Base-by-base conservation (phyloP, 495 filamentous ascomycete genomes). In the Lasiosphaeris hirsuta region DNA sequence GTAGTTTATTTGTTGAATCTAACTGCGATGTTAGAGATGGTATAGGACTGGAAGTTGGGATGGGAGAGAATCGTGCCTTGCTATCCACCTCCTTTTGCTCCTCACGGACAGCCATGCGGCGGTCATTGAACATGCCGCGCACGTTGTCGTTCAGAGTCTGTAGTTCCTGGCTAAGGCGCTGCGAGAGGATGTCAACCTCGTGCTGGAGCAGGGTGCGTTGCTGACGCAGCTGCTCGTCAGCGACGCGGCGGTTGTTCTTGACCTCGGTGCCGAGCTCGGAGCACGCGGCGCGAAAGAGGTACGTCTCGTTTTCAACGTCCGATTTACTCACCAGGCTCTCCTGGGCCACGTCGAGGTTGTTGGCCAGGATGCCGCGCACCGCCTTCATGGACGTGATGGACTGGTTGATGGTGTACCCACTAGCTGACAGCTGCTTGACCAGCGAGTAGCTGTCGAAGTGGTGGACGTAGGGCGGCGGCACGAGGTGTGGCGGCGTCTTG, bases 381-480 rank as follows among this genome's bases (percentile, higher is more conserved):
- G 87, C 89, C 69, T 96, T 96, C 93, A 97, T 97, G 43, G 88
- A 76, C 1, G 83, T 88, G 44, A 89, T 82, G 37, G 88, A 80
- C 68, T 96, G 91, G 0, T 77, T 77, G 11, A 79, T 72, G 7
- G 75, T 83, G 71, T 90, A 96, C 2, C 86, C 89, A 17, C 85
- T 81, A 0, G 71, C 70, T 17, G 85, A 77, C 5, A 98, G 84
- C 60, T 89, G 81, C 45, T 86, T 85, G 4, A 96, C 94, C 1
- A 96, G 80, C 4, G 83, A 84, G 65, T 92, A 97, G 14, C 87
- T 96, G 73, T 98, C 94, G 70, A 98, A 98, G 75, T 97, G 90
- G 75, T 98, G 94, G 10, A 96, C 84, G 69, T 96, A 93, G 3
- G 84, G 89, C 13, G 89, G 81, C 0, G 90, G 82, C 7, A 84